phyloP scores from a whole-genome alignment of 495 filamentous ascomycete genomes.

The Lasiosphaeria miniovina region DNA sequence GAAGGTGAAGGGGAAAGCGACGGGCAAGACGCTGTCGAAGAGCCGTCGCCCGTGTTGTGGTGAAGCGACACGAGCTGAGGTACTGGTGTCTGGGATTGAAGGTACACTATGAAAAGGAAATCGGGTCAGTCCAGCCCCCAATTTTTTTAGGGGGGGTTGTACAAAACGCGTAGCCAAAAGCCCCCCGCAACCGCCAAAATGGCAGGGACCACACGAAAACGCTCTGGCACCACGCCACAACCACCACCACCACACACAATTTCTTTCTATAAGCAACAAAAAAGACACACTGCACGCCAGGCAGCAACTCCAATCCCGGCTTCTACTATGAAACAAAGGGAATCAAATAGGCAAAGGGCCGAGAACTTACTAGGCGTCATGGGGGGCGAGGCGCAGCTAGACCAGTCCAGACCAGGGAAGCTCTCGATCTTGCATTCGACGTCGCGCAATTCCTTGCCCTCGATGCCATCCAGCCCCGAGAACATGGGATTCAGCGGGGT shows the following conservation, averaged over 20 bases:
- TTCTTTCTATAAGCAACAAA: no score
- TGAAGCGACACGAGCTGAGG: constrained; percentile 53
- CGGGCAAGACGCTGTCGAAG: constrained; percentile 72
- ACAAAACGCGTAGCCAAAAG: constrained; percentile 10
- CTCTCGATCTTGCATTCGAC: constrained; percentile 67
- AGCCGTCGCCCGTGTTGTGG: constrained; percentile 65
- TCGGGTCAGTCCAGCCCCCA: constrained; percentile 36
- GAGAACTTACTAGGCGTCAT: constrained; percentile 85
- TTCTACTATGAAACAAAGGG: constrained; percentile 14
- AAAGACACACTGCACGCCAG: no score
- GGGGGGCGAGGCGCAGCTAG: constrained; percentile 73
- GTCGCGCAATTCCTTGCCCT: constrained; percentile 79
- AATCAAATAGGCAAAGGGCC: constrained; percentile 14
- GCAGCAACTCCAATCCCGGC: not conserved
- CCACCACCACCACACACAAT: not conserved
- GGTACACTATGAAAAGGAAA: constrained; percentile 62
- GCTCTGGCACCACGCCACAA: not conserved
- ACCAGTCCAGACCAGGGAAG: constrained; percentile 74
- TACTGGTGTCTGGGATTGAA: constrained; percentile 57
- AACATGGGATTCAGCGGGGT: constrained; percentile 82
- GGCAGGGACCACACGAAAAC: not conserved
- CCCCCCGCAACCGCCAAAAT: constrained; percentile 21
- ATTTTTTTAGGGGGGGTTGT: constrained; percentile 13
- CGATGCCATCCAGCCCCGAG: constrained; percentile 68
- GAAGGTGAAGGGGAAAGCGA: constrained; percentile 82